Percentiles rank a stretch among this genome's conserved stretches.
phyloP scores from a whole-genome alignment of 2,329 filamentous ascomycete species.

The Fusarium duplospermum region DNA sequence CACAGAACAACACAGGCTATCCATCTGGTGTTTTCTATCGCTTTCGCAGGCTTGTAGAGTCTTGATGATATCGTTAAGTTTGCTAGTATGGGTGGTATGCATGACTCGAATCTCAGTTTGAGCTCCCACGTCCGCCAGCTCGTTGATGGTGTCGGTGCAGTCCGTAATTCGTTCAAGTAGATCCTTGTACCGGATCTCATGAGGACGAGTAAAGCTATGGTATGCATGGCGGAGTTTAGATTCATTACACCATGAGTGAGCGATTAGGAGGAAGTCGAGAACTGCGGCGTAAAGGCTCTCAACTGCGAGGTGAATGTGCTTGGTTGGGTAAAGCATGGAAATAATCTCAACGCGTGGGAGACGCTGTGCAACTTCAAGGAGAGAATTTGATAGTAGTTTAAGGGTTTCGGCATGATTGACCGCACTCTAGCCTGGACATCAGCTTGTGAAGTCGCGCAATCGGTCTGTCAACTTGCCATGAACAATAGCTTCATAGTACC shows the following conservation, averaged over 20 bases:
- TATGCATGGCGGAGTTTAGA: constrained; percentile 13
- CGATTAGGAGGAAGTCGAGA: constrained; percentile 10
- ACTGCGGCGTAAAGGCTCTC: constrained; percentile 8
- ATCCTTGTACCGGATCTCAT: neutral
- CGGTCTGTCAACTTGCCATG: neutral
- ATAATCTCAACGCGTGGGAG: neutral
- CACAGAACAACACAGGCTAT: neutral
- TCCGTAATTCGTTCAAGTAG: neutral
- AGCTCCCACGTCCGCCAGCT: neutral
- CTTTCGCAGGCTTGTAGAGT: neutral
- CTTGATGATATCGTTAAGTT: neutral
- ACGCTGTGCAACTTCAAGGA: neutral
- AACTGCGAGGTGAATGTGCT: neutral
- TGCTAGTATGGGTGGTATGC: neutral
- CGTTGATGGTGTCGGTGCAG: neutral
- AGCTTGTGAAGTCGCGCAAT: rapidly evolving
- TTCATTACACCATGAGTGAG: constrained; percentile 13
- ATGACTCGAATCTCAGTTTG: constrained; percentile 11
- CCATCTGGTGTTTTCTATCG: neutral
- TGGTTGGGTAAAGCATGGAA: constrained; percentile 1
- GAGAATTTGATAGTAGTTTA: neutral
- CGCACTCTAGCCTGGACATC: neutral
- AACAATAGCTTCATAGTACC: constrained; percentile 22
- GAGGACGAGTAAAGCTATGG: constrained; percentile 15
- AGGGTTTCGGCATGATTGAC: constrained; percentile 4